Evolutionary conservation across 2,329 filamentous ascomycete species (phyloP).

Genomic region (Mycocentrospora acerina): DNA sequence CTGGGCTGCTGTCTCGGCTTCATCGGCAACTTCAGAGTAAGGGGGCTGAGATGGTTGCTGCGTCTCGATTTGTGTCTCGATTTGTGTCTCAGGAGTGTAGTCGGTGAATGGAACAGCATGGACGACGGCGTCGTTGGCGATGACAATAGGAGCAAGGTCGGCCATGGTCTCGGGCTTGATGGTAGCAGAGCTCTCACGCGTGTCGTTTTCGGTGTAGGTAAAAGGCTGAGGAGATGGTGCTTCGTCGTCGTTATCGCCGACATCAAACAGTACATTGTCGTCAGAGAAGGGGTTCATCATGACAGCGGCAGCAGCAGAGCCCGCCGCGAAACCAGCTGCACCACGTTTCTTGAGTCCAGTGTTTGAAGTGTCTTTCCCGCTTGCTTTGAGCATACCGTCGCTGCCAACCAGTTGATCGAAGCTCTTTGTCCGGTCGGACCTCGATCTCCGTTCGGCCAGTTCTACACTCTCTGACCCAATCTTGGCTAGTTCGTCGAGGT

Average conservation of each 20-base stretch:
- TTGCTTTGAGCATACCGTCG: constrained; percentile 42
- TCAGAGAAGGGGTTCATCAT: constrained; percentile 50
- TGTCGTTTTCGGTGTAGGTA: constrained; percentile 22
- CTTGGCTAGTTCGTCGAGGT: constrained; percentile 42
- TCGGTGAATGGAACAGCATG: constrained; percentile 31
- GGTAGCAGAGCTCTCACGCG: constrained; percentile 35
- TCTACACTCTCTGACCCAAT: constrained; percentile 35
- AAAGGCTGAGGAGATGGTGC: constrained; percentile 31
- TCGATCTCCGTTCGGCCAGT: constrained; percentile 18
- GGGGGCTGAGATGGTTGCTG: constrained; percentile 15
- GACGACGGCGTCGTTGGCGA: neutral
- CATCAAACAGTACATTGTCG: constrained; percentile 46
- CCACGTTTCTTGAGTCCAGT: constrained; percentile 31
- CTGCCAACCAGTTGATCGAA: constrained; percentile 46
- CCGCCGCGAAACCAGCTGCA: constrained; percentile 41
- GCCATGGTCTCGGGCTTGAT: constrained; percentile 17
- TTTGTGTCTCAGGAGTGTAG: constrained; percentile 27
- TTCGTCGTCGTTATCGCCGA: constrained; percentile 33
- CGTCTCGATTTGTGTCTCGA: constrained; percentile 8
- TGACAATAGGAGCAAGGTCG: no score
- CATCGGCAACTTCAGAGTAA: constrained; percentile 7
- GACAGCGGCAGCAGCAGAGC: constrained; percentile 36
- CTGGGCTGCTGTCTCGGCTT: constrained; percentile 25
- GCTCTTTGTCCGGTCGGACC: constrained; percentile 28
- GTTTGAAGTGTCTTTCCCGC: constrained; percentile 20